A percentile compares a stretch with the other conserved stretches of the same genome.
Evolutionary conservation across 176 grass and related monocot genomes (phyloP).

Genomic region (Triticum turgidum): DNA sequence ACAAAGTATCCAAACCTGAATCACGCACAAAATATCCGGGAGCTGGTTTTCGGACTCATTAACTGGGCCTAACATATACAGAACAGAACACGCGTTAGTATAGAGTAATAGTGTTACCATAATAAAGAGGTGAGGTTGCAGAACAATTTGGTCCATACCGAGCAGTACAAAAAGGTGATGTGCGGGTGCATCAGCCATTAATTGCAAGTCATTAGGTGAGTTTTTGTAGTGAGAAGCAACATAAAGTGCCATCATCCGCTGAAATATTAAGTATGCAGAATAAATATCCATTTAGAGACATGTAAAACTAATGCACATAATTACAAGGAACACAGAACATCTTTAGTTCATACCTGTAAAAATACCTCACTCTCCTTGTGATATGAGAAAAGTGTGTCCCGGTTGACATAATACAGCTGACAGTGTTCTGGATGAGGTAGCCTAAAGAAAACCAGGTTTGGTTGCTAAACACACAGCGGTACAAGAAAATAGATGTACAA

Average conservation of each 20-base stretch:
- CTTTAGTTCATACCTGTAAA: constrained; percentile 62
- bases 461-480: neutral
- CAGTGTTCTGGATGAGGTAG: constrained; percentile 79
- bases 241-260: constrained; percentile 99
- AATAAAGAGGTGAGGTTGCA: neutral
- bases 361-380: constrained; percentile 96
- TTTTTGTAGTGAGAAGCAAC: constrained; percentile 99
- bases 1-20: constrained; percentile 63
- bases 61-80: constrained; percentile 62
- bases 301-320: constrained; percentile 10
- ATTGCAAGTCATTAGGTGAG: constrained; percentile 97
- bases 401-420: constrained; percentile 94
- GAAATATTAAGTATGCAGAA: constrained; percentile 46
- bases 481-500: neutral
- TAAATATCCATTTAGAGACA: constrained; percentile 16
- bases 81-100: constrained; percentile 23
- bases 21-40: constrained; percentile 95
- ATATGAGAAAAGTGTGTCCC: constrained; percentile 96
- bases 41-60: constrained; percentile 89
- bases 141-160: constrained; percentile 44
- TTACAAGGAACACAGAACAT: constrained; percentile 1
- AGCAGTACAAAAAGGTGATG: constrained; percentile 98
- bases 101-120: neutral
- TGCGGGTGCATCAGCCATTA: constrained; percentile 98
- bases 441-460: constrained; percentile 31